Conservation (phyloP, 768 basidiomycete species). For the Rossbeevera mucosa region DNA sequence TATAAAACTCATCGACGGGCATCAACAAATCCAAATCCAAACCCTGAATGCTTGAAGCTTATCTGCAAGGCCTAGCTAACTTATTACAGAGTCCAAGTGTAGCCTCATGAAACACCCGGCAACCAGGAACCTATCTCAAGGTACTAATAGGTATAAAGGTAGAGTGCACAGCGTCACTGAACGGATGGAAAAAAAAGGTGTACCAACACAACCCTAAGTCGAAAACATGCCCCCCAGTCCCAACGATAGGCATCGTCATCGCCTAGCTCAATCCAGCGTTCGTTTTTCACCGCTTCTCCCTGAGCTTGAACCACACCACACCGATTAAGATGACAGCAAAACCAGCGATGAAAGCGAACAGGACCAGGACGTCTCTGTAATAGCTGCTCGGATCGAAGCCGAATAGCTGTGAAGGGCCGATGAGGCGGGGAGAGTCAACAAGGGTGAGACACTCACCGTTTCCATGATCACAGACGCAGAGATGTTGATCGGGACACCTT, state of each 20-base stretch:
- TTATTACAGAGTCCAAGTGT: neutral
- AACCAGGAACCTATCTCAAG: neutral
- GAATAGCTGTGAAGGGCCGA: constrained; percentile 54
- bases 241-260: neutral
- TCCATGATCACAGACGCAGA: constrained; percentile 86
- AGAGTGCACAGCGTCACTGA: neutral
- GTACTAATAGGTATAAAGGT: neutral
- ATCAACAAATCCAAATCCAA: no score
- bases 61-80: no score
- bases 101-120: neutral
- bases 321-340: constrained; percentile 70
- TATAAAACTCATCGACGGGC: no score
- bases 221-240: neutral
- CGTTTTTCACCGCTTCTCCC: constrained; percentile 60
- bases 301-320: constrained; percentile 71
- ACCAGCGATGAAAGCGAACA: constrained; percentile 82
- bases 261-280: neutral
- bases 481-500: constrained; percentile 78
- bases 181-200: neutral
- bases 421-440: neutral
- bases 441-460: constrained; percentile 43
- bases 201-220: neutral
- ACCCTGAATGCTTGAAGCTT: no score
- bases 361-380: constrained; percentile 83
- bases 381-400: constrained; percentile 81